Evolutionary conservation across 2,329 filamentous ascomycete genomes (phyloP).

Genomic region (Mycosphaerelloides madeirae): DNA sequence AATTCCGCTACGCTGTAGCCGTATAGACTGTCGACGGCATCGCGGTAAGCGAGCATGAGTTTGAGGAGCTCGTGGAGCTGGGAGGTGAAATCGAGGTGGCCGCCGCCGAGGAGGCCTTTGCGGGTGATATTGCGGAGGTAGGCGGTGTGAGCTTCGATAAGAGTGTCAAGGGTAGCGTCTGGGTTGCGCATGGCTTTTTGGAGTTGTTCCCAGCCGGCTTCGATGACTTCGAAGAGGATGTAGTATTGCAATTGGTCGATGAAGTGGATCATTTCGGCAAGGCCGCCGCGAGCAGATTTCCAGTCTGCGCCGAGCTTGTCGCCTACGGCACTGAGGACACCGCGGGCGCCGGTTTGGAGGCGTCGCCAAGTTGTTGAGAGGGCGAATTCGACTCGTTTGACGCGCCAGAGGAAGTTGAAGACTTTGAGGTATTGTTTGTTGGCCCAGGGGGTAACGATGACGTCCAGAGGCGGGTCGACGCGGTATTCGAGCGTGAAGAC

Average conservation of each 20-base stretch:
- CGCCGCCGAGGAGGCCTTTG: conserved; percentile 83
- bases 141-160: conserved; percentile 83
- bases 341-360: conserved; percentile 89
- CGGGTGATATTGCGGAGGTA: conserved; percentile 94
- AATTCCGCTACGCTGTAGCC: conserved; percentile 94
- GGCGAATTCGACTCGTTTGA: conserved; percentile 95
- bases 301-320: conserved; percentile 61
- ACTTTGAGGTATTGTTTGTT: conserved; percentile 96
- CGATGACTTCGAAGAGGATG: conserved; percentile 97
- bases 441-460: conserved; percentile 93
- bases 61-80: conserved; percentile 91
- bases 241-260: conserved; percentile 97
- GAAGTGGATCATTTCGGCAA: conserved; percentile 98
- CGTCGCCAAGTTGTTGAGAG: conserved; percentile 87
- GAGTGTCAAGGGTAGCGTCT: conserved; percentile 86
- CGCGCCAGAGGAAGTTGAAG: conserved; percentile 98
- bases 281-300: conserved; percentile 81
- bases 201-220: conserved; percentile 88
- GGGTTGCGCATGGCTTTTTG: conserved; percentile 71
- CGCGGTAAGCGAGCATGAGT: conserved; percentile 88
- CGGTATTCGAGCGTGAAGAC: conserved; percentile 99
- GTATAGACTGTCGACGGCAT: conserved; percentile 89
- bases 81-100: conserved; percentile 65
- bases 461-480: conserved; percentile 91
- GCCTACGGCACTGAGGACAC: conserved; percentile 76